Base-by-base conservation (phyloP, 257 asterid genomes). In the Solanum medicagineum region DNA sequence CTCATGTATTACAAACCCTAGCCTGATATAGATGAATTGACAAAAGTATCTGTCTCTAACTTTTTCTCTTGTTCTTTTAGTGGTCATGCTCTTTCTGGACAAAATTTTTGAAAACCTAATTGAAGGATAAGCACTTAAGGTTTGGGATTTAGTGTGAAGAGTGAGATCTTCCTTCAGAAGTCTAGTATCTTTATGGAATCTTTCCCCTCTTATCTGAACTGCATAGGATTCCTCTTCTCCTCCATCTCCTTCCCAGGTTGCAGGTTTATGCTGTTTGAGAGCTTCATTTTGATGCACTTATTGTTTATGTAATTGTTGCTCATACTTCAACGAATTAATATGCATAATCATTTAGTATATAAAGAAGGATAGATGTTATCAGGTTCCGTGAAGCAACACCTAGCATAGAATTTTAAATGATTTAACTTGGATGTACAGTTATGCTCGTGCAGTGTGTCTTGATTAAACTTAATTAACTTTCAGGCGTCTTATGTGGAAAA, bases 401-500 rank as follows among this genome's bases (percentile, higher is more conserved):
- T 51, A 4, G 22, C 65, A 79, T 29, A 22, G 49, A 53, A 17
- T 26, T 45, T 29, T 51, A 9, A 53, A 29, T 53, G 47, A 53
- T 17, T 29, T 79, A 47, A 53, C 83, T 79, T 53, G 65, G 65
- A 79, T 53, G 49, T 51, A 16, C 49, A 53, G 65, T 79, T 51
- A 53, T 15, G 26, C 13, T 73, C 22, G 26, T 79, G 10, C 47
- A 15, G 11, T 51, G 42, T 51, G 60, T 79, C 66, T 79, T 53
- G 47, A 79, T 53, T 29, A 16, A 53, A 32, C 66, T 51, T 26
- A 16, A 32, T 80, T 80, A 55, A 8, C 53, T 90, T 88, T 87
- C 93, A 96, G 99, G 93, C 90, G 90, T 84, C 99, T 96, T 83
- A 96, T 95, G 99, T 92, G 70, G 89, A 90, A 92, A 87, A 96